Evolutionary conservation across 2,329 filamentous ascomycete species (phyloP).

Genomic region (Neocatenulostroma microsporum): DNA sequence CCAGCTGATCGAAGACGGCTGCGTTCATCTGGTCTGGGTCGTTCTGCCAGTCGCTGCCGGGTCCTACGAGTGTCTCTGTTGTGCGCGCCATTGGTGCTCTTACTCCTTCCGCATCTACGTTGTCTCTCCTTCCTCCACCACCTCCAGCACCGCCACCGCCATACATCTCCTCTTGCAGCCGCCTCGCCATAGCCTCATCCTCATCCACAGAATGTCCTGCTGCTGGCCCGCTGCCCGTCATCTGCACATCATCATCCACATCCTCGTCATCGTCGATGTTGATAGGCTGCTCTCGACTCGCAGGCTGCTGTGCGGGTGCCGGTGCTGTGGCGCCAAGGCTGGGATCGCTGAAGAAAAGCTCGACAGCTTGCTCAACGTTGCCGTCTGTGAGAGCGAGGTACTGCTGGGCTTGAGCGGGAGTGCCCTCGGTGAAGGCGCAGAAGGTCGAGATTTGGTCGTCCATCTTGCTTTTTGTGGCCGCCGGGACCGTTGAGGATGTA

Average conservation of each 20-base stretch:
- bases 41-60: conserved; percentile 48
- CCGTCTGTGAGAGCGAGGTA: conserved; percentile 81
- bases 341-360: conserved; percentile 81
- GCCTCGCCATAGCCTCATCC: conserved; percentile 86
- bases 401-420: conserved; percentile 64
- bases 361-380: conserved; percentile 76
- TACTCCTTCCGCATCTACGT: conserved; percentile 53
- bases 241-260: conserved; percentile 29
- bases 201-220: conserved; percentile 52
- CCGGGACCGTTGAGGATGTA: too few species aligned
- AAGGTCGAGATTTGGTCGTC: conserved; percentile 67
- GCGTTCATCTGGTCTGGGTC: conserved; percentile 51
- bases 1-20: conserved; percentile 59
- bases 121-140: conserved; percentile 28
- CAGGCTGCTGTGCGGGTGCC: conserved; percentile 28
- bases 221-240: conserved; percentile 19
- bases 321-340: conserved; percentile 37
- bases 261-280: conserved; percentile 64
- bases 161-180: conserved; percentile 88
- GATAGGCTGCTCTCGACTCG: conserved; percentile 49
- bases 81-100: conserved; percentile 85
- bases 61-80: conserved; percentile 83
- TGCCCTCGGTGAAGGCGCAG: conserved; percentile 69
- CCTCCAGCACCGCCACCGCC: conserved; percentile 39
- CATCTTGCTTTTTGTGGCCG: conserved; percentile 7